Evolutionary conservation across 306 rosid species (phyloP).

Genomic region (Trifolium pratense): DNA sequence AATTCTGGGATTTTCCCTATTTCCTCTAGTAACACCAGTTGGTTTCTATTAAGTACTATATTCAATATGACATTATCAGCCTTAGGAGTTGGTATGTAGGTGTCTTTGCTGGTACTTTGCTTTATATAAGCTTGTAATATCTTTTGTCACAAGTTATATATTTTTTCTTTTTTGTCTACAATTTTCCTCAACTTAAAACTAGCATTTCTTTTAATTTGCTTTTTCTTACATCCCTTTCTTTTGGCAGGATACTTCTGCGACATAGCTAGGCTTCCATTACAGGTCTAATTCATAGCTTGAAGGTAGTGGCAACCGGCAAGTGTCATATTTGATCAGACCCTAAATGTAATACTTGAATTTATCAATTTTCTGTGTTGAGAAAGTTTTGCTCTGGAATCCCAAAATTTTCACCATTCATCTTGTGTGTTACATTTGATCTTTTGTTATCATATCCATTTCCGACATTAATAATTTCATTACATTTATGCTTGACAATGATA

Average conservation of each 20-base stretch:
- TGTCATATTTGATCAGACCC: slow-evolving; percentile 28
- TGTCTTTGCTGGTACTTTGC: slow-evolving; percentile 1
- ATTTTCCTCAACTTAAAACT: not conserved
- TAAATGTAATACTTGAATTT: slow-evolving; percentile 24
- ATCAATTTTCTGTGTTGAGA: slow-evolving; percentile 30
- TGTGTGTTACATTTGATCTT: slow-evolving; percentile 31
- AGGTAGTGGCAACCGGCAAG: not conserved
- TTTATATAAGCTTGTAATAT: not conserved
- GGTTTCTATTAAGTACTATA: not conserved
- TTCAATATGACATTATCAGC: not conserved
- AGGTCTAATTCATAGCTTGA: not conserved
- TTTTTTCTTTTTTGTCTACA: not conserved
- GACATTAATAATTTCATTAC: not conserved
- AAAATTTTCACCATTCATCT: slow-evolving; percentile 26
- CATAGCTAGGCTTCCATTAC: slow-evolving; percentile 18
- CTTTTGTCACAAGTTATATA: not conserved
- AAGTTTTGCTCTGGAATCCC: slow-evolving; percentile 7
- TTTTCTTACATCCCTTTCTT: not conserved
- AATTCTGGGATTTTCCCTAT: not conserved
- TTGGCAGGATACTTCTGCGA: slow-evolving; percentile 38
- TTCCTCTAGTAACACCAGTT: not conserved
- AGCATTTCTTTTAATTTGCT: not conserved
- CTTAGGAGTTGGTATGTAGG: not conserved
- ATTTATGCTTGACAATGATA: slow-evolving; percentile 10
- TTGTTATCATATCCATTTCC: slow-evolving; percentile 15